Conservation (phyloP, 164 flowering plant genomes). For the Aristolochia fimbriata region DNA sequence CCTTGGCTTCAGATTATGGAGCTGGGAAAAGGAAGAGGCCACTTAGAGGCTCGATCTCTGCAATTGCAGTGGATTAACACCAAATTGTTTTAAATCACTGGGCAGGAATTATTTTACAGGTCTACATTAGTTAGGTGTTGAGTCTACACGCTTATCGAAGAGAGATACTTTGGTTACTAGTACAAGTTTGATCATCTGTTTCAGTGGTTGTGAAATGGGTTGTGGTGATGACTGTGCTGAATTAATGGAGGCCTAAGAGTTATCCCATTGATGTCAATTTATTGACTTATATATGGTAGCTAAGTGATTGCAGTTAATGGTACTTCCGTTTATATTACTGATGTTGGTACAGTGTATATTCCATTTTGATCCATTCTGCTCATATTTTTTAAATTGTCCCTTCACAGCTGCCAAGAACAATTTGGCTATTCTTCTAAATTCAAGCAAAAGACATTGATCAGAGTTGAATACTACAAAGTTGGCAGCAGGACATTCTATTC, state of each 20-base stretch:
- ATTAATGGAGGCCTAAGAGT: background rate
- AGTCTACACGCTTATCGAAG: constrained; percentile 16
- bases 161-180: constrained; percentile 10
- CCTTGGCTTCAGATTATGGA: constrained; percentile 18
- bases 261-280: background rate
- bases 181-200: constrained; percentile 35
- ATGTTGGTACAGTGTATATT: no score
- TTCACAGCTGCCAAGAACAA: no score
- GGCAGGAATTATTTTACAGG: constrained; percentile 22
- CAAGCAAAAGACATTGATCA: no score
- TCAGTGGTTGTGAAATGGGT: constrained; percentile 43
- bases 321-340: no score
- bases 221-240: constrained; percentile 30
- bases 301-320: no score
- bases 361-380: no score
- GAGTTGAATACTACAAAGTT: no score
- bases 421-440: no score
- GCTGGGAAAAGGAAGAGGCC: constrained; percentile 4
- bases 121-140: constrained; percentile 36
- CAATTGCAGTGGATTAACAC: constrained; percentile 22
- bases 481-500: no score
- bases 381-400: no score
- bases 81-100: constrained; percentile 9
- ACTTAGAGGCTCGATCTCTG: constrained; percentile 33
- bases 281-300: background rate